Percentiles rank a stretch among this genome's conserved stretches.
Evolutionary conservation across 352 stramenopile species (phyloP).

Genomic region (Pythium insidiosum): DNA sequence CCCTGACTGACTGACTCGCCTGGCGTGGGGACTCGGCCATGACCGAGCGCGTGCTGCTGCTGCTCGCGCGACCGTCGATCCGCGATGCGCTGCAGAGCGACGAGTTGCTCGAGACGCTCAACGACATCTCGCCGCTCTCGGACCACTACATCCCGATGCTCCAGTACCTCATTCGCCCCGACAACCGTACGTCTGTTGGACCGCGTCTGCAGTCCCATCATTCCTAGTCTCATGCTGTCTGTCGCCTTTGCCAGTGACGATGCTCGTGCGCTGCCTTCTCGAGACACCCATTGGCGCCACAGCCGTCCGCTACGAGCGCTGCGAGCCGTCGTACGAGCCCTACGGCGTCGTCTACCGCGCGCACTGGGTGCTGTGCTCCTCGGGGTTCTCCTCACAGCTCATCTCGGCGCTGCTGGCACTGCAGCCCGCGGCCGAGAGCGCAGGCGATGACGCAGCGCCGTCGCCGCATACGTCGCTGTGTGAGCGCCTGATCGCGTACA

Average conservation of each 20-base stretch:
- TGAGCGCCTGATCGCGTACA: slow-evolving; percentile 25
- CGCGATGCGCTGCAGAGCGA: slow-evolving; percentile 32
- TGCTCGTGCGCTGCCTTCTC: slow-evolving; percentile 37
- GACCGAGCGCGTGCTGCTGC: slow-evolving; percentile 39
- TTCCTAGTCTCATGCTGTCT: no score
- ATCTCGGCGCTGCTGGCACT: slow-evolving; percentile 48
- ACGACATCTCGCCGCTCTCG: slow-evolving; percentile 34
- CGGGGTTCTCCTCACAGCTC: slow-evolving; percentile 49
- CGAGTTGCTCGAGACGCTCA: slow-evolving; percentile 39
- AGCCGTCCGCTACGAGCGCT: not conserved
- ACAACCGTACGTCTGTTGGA: slow-evolving; percentile 57
- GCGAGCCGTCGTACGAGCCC: slow-evolving; percentile 43
- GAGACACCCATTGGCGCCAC: slow-evolving; percentile 23
- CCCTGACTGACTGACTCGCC: no score
- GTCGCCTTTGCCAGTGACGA: slow-evolving; percentile 23
- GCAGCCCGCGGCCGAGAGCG: slow-evolving; percentile 10
- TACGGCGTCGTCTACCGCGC: slow-evolving; percentile 53
- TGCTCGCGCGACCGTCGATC: slow-evolving; percentile 32
- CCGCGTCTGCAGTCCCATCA: no score
- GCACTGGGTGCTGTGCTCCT: slow-evolving; percentile 55
- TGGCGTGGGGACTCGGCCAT: slow-evolving; percentile 4
- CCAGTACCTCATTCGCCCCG: slow-evolving; percentile 48
- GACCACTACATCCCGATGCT: slow-evolving; percentile 54
- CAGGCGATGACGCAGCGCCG: slow-evolving; percentile 3
- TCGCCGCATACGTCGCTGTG: no score